Base-by-base conservation (phyloP, 257 asterid genomes). In the Scutellaria barbata region DNA sequence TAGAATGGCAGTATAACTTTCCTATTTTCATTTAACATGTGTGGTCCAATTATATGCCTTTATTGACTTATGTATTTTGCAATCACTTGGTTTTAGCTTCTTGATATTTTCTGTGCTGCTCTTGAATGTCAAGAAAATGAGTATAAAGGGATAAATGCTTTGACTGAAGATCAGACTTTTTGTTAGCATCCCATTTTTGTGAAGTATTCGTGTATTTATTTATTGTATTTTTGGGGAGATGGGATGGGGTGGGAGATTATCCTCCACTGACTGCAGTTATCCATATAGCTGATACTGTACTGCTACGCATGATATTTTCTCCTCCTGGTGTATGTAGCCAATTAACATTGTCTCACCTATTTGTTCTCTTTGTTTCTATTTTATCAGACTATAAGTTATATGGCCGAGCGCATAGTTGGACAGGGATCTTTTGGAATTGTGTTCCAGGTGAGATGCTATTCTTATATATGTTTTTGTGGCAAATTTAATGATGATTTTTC, bases 361-460 rank as follows among this genome's bases (percentile, higher is more conserved):
- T 30, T 30, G 35, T 30, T 30, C 35, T 30, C 0, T 67, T 33
- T 37, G 8, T 57, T 58, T 41, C 41, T 10, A 40, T 54, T 53
- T 71, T 73, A 56, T 58, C 90, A 89, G 96, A 89, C 95, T 56
- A 85, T 92, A 47, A 89, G 94, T 76, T 92, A 89, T 74, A 84
- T 89, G 98, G 98, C 96, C 0, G 96, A 89, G 86, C 96, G 95
- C 37, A 81, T 92, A 48, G 98, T 89, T 42, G 96, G 95, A 57
- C 95, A 88, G 72, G 98, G 96, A 69, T 92, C 98, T 39, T 92
- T 92, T 64, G 98, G 96, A 55, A 84, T 89, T 54, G 96, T 92
- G n/a, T 92, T 87, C 77, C 96, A 88, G 92, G 97, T 92, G 74
- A 71, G 66, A 22, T 52, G 40, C 61, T 66, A 14, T 25, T 69